Evolutionary conservation across 768 basidiomycete genomes (phyloP).

Genomic region (Vararia minispora): DNA sequence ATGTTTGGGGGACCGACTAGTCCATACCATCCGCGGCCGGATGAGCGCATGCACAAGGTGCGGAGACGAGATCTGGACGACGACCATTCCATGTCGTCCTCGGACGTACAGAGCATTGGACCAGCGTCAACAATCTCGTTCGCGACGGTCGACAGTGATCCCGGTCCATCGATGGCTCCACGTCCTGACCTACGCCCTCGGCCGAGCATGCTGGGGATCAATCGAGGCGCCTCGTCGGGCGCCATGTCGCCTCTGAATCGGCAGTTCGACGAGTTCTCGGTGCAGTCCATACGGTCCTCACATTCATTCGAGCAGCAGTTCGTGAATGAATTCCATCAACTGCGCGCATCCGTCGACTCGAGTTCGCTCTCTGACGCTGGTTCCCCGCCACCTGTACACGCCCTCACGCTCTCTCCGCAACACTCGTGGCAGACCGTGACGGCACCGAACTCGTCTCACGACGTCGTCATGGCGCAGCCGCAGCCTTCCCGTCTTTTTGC

Average conservation of each 20-base stretch:
- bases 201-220: constrained; percentile 53
- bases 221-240: constrained; percentile 67
- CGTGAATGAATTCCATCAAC: constrained; percentile 62
- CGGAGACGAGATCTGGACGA: constrained; percentile 80
- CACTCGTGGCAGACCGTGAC: constrained; percentile 23
- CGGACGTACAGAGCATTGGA: constrained; percentile 67
- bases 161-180: no score
- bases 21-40: constrained; percentile 26
- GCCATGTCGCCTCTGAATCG: constrained; percentile 67
- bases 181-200: constrained; percentile 48
- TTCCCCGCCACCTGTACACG: constrained; percentile 70
- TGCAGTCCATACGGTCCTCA: constrained; percentile 66
- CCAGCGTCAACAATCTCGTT: constrained; percentile 73
- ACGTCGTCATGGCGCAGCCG: constrained; percentile 11
- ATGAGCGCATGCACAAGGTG: constrained; percentile 63
- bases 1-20: constrained; percentile 48
- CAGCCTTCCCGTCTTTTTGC: constrained; percentile 15
- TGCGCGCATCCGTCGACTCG: constrained; percentile 57
- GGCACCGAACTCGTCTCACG: constrained; percentile 12
- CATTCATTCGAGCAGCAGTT: constrained; percentile 69
- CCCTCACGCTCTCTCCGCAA: constrained; percentile 60
- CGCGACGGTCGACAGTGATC: constrained; percentile 78
- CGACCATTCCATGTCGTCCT: constrained; percentile 86
- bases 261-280: constrained; percentile 56
- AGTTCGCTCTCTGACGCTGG: constrained; percentile 50